These are phyloP conservation scores for Saprolegnia parasitica DNA, from an alignment of 352 stramenopile species.

Conservation along the genomic window DNA sequence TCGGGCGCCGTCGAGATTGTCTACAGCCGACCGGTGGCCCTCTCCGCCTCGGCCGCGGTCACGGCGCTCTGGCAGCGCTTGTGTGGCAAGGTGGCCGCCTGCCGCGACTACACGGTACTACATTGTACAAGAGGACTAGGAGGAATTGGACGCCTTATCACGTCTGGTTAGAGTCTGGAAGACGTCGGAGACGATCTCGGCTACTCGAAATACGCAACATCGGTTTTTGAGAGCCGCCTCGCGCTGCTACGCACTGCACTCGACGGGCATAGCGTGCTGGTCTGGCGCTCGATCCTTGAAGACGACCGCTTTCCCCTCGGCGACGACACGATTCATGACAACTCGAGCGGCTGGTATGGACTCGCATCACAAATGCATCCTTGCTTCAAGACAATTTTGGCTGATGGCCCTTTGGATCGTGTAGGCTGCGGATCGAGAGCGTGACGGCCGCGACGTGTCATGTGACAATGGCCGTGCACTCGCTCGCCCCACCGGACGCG, in stretches of 20 bases:
- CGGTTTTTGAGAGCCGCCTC: not conserved
- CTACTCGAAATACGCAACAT: not conserved
- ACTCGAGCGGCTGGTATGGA: constrained; percentile 3
- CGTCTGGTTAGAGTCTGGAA: constrained; percentile 9
- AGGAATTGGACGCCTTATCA: too few species aligned
- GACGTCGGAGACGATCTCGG: not conserved
- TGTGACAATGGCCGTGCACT: not conserved
- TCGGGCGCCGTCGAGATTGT: constrained; percentile 8
- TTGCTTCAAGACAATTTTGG: too few species aligned
- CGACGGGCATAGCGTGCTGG: not conserved
- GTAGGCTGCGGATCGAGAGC: not conserved
- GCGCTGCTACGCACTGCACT: not conserved
- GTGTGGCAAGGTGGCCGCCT: not conserved
- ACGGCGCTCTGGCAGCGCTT: not conserved
- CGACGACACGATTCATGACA: not conserved
- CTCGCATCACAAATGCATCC: not conserved
- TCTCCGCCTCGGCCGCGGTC: not conserved
- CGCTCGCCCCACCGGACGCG: not conserved
- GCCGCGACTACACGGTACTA: not conserved
- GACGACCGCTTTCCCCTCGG: not conserved
- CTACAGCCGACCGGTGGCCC: not conserved
- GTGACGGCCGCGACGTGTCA: not conserved
- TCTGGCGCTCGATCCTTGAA: constrained; percentile 8
- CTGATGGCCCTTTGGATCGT: not conserved
- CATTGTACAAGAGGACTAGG: too few species aligned